Percentiles rank a stretch among this genome's conserved stretches.
Conservation (phyloP, 768 basidiomycete genomes). For the Agrocybe pediades region DNA sequence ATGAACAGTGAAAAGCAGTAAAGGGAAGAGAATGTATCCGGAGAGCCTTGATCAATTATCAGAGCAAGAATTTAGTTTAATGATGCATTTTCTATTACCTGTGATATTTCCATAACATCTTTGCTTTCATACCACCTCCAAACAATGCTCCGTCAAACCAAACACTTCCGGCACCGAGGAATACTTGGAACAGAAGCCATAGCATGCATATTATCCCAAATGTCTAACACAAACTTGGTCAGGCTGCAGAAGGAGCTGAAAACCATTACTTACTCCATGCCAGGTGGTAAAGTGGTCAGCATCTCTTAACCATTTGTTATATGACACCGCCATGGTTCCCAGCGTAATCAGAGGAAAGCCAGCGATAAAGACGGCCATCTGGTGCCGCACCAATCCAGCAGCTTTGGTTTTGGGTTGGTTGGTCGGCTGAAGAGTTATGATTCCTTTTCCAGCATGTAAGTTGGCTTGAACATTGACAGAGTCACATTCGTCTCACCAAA, state of each 20-base stretch:
- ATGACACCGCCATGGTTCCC: constrained; percentile 63
- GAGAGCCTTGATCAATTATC: constrained; percentile 43
- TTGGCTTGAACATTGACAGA: neutral
- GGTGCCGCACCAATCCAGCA: constrained; percentile 70
- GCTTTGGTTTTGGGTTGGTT: constrained; percentile 65
- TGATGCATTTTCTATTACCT: constrained; percentile 39
- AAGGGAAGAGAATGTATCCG: constrained; percentile 69
- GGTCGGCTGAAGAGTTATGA: constrained; percentile 77
- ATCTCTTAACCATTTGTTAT: constrained; percentile 55
- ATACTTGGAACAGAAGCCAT: constrained; percentile 64
- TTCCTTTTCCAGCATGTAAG: constrained; percentile 41
- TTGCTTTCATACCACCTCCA: constrained; percentile 73
- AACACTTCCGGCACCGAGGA: constrained; percentile 73
- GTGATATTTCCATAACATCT: constrained; percentile 83
- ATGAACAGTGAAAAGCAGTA: constrained; percentile 62
- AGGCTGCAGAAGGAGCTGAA: neutral
- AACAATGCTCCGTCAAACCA: constrained; percentile 73
- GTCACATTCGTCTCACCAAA: constrained; percentile 45
- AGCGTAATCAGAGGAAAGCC: constrained; percentile 59
- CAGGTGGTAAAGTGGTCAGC: constrained; percentile 67
- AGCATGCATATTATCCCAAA: constrained; percentile 63
- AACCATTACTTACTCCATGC: constrained; percentile 61
- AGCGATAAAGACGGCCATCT: constrained; percentile 54
- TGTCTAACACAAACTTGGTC: constrained; percentile 36
- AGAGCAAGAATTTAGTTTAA: neutral